Base-by-base conservation (phyloP, 2,329 filamentous ascomycete genomes). In the Metarhizium album region DNA sequence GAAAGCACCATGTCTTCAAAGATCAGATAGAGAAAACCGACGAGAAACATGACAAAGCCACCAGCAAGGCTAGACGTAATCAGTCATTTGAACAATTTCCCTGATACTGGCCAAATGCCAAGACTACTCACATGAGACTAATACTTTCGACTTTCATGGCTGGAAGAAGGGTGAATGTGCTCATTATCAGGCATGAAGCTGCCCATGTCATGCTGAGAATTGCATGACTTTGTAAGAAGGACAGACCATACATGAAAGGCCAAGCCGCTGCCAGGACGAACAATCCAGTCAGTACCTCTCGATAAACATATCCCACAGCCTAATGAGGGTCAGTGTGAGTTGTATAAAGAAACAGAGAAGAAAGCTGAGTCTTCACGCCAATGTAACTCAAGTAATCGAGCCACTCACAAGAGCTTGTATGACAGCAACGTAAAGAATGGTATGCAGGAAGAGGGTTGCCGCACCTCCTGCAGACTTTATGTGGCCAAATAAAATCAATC, bases 251-350 rank as follows among this genome's bases (percentile, higher is more conserved):
- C 0, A 82, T 73, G 0, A 77, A 58, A 1, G 93, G 93, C 87
- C 90, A 98, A 42, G 86, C 74, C 1, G 83, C 79, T 3, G 81
- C 90, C 3, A 90, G 57, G 24, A 90, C 60, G 62, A 90, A 98
- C 51, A 91, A 80, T 1, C 80, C 71, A 0, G 91, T 95, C 59
- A 94, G 84, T 23, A 97, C 82, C 62, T 95, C 86, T 40, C 93
- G 84, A 59, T 91, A 79, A 51, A 95, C 95, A 65, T 98, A 98
- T 47, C 89, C 90, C 69, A 95, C 75, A 22, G 93, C 90, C 87
- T 93, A 22, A 20, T 18, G 38, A 14, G 9, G 16, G 18, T 42
- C 9, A 20, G 38, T 42, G 18, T 11, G 18, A 11, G 18, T 11
- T 20, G 38, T 5, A 5, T 38, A 8, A 38, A 38, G 18, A 4